These are phyloP conservation scores for Microdochium nivale DNA, from an alignment of 2,329 filamentous ascomycete genomes.

Conservation along the genomic window DNA sequence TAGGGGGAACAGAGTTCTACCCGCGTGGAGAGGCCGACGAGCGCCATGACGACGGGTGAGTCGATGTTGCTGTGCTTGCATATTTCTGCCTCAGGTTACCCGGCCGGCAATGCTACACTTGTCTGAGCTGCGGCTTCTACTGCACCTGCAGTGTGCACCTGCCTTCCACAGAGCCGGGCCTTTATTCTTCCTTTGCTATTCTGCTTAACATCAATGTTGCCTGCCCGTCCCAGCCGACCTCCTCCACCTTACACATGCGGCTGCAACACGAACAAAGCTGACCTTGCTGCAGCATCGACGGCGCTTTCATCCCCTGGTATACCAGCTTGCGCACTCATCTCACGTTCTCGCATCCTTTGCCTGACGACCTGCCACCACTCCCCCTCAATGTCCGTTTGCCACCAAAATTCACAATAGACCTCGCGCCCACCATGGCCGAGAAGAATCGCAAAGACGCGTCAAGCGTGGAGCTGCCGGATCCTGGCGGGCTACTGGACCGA, in stretches of 20 bases:
- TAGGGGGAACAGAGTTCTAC: slow-evolving; percentile 72
- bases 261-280: background rate
- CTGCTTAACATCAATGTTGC: too few relatives aligned
- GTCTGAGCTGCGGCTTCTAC: slow-evolving; percentile 8
- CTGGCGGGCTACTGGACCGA: slow-evolving; percentile 9
- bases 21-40: slow-evolving; percentile 84
- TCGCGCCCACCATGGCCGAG: slow-evolving; percentile 15
- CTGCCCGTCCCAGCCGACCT: too few relatives aligned
- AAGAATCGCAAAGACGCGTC: slow-evolving; percentile 2
- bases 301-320: slow-evolving; percentile 72
- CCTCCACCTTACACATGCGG: background rate
- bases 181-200: too few relatives aligned
- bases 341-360: slow-evolving; percentile 59
- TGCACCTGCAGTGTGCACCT: background rate
- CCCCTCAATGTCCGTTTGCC: slow-evolving; percentile 66
- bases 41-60: slow-evolving; percentile 83
- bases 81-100: background rate
- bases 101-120: too few relatives aligned
- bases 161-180: background rate
- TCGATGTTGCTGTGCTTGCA: slow-evolving; percentile 5
- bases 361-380: slow-evolving; percentile 58
- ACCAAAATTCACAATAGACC: slow-evolving; percentile 58
- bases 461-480: background rate
- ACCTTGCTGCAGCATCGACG: slow-evolving; percentile 56
- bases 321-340: slow-evolving; percentile 58